Conservation (phyloP, 2,329 filamentous ascomycete genomes). For the Aspergillus eucalypticola region DNA sequence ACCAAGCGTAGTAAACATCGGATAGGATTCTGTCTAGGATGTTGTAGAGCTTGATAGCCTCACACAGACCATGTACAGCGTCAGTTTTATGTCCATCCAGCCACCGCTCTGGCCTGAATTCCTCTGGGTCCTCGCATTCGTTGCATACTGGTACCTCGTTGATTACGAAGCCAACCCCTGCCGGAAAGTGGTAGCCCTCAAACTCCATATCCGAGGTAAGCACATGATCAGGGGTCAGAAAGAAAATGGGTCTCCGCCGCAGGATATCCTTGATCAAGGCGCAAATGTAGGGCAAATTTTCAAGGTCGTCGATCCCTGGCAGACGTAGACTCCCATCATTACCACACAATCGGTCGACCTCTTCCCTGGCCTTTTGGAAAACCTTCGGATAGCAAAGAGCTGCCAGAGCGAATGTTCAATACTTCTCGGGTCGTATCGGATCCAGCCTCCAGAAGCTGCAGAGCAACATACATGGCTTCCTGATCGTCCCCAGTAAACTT, state of each 20-base stretch:
- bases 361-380: conserved; percentile 24
- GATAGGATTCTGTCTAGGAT: conserved; percentile 38
- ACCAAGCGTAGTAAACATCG: conserved; percentile 36
- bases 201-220: conserved; percentile 30
- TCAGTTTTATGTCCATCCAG: conserved; percentile 35
- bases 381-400: conserved; percentile 27
- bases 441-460: conserved; percentile 47
- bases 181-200: conserved; percentile 31
- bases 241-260: conserved; percentile 33
- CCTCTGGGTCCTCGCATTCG: conserved; percentile 32
- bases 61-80: conserved; percentile 31
- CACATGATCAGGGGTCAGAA: conserved; percentile 26
- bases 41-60: conserved; percentile 28
- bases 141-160: conserved; percentile 34
- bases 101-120: conserved; percentile 41
- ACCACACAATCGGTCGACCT: conserved; percentile 3
- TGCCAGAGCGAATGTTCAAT: conserved; percentile 35
- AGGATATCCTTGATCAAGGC: conserved; percentile 32
- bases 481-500: conserved; percentile 36
- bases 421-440: conserved; percentile 47
- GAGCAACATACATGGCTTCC: conserved; percentile 44
- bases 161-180: conserved; percentile 34
- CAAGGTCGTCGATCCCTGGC: conserved; percentile 25
- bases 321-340: conserved; percentile 12
- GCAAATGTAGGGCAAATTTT: conserved; percentile 27